Evolutionary conservation across 768 basidiomycete species (phyloP).

Genomic region (Pisolithus microcarpus): DNA sequence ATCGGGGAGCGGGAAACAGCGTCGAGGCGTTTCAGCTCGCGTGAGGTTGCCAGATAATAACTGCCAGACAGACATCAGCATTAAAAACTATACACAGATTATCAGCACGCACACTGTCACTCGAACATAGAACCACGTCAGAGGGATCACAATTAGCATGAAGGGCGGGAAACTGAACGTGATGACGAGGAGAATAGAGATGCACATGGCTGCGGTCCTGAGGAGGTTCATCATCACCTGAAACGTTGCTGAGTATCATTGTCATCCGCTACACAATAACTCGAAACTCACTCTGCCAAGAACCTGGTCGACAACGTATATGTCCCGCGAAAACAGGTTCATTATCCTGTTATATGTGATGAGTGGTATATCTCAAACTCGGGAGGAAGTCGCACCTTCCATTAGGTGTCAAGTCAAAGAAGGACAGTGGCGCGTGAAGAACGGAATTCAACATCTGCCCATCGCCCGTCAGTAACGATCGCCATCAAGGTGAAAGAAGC

Average conservation of each 20-base stretch:
- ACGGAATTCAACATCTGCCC: conserved; percentile 70
- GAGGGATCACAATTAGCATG: conserved; percentile 63
- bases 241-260: background rate
- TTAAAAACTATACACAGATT: background rate
- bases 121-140: conserved; percentile 70
- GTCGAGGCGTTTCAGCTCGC: conserved; percentile 84
- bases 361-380: background rate
- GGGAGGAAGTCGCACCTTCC: conserved; percentile 48
- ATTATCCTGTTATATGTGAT: conserved; percentile 47
- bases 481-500: background rate
- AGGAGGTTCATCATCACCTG: conserved; percentile 61
- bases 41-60: conserved; percentile 81
- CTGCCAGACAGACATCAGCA: conserved; percentile 28
- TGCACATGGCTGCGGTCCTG: conserved; percentile 53
- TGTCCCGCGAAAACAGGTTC: conserved; percentile 88
- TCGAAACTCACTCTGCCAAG: conserved; percentile 49
- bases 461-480: background rate
- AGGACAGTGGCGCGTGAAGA: conserved; percentile 76
- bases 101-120: conserved; percentile 62
- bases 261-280: background rate
- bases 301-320: conserved; percentile 78
- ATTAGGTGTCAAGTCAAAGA: conserved; percentile 85
- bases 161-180: conserved; percentile 78
- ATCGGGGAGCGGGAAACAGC: conserved; percentile 88
- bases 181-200: conserved; percentile 66